Base-by-base conservation (phyloP, 257 asterid species). In the Voacanga thouarsii region DNA sequence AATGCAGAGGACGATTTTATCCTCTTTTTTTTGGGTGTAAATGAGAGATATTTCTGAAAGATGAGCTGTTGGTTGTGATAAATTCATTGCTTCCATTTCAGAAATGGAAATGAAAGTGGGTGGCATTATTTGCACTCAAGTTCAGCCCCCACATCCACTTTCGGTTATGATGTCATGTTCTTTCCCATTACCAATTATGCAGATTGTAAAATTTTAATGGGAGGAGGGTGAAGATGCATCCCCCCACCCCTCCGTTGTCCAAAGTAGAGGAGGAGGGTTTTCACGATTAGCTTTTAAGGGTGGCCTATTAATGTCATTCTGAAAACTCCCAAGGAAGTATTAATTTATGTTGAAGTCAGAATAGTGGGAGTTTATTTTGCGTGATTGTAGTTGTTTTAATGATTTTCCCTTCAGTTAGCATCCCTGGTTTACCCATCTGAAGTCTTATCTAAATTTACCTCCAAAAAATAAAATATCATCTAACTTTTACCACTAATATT, bases 11-110 rank as follows among this genome's bases (percentile, higher is more conserved):
- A 66, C 56, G 64, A 53, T 55, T 67, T 53, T 37, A 44, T 30
- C 50, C 5, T 53, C 11, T 50, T 53, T 53, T 51, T 18, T 49
- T 45, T 60, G n/a, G n/a, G n/a, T 49, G 64, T 33, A 41, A 44
- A 33, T 28, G 41, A 41, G 57, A 30, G 51, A 68, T 77, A 43
- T 18, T 71, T 70, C 43, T 26, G 49, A 44, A 14, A 28, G 57
- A 71, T 26, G 43, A 43, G 51, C 19, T n/a, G 68, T 79, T 72
- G 59, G 78, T 72, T 64, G 73, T 21, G 74, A 61, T 49, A 39
- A 65, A 49, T 75, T 50, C 24, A 60, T 80, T 69, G 39, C 56
- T 70, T 47, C 49, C 66, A 44, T 56, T 81, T 49, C 63, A 24
- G 39, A 69, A 67, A 37, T 12, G 10, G 77, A 47, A 41, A 12